phyloP scores from a whole-genome alignment of 2,329 filamentous ascomycete species.

The Xylaria sp. region DNA sequence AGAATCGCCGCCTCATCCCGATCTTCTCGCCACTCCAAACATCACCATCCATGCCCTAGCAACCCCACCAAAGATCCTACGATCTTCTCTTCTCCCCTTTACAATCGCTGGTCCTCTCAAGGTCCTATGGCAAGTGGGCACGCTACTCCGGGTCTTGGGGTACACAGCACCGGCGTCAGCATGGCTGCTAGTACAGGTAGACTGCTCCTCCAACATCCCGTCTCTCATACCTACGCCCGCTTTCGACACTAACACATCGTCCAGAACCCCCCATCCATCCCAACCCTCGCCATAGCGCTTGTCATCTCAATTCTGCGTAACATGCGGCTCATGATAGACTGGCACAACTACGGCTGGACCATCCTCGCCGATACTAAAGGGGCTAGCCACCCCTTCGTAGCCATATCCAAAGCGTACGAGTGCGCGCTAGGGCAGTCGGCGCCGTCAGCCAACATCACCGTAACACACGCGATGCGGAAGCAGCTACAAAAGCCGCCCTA shows the following conservation, averaged over 20 bases:
- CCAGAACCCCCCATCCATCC: slow-evolving; percentile 93
- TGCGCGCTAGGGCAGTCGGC: slow-evolving; percentile 70
- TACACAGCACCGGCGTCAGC: slow-evolving; percentile 75
- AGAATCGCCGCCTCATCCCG: slow-evolving; percentile 83
- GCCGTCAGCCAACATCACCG: slow-evolving; percentile 76
- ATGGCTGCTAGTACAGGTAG: slow-evolving; percentile 84
- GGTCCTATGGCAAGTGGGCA: slow-evolving; percentile 79
- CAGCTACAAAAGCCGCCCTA: slow-evolving; percentile 71
- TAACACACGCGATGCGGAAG: slow-evolving; percentile 85
- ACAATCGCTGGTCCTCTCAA: slow-evolving; percentile 80
- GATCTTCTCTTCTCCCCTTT: slow-evolving; percentile 75
- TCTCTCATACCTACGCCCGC: too few relatives aligned
- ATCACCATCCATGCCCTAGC: slow-evolving; percentile 75
- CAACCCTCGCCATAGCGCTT: slow-evolving; percentile 79
- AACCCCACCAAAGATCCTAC: slow-evolving; percentile 69
- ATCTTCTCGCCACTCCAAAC: slow-evolving; percentile 69
- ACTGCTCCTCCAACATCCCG: neutral
- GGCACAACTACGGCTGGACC: slow-evolving; percentile 98
- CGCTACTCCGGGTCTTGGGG: slow-evolving; percentile 72
- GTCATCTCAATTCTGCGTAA: slow-evolving; percentile 76
- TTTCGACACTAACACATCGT: slow-evolving; percentile 22
- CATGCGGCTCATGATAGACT: slow-evolving; percentile 87
- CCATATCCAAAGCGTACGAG: slow-evolving; percentile 79
- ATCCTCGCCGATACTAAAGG: slow-evolving; percentile 73
- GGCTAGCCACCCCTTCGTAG: slow-evolving; percentile 73